Conservation (phyloP, 495 filamentous ascomycete species). For the Penicillium silybi region DNA sequence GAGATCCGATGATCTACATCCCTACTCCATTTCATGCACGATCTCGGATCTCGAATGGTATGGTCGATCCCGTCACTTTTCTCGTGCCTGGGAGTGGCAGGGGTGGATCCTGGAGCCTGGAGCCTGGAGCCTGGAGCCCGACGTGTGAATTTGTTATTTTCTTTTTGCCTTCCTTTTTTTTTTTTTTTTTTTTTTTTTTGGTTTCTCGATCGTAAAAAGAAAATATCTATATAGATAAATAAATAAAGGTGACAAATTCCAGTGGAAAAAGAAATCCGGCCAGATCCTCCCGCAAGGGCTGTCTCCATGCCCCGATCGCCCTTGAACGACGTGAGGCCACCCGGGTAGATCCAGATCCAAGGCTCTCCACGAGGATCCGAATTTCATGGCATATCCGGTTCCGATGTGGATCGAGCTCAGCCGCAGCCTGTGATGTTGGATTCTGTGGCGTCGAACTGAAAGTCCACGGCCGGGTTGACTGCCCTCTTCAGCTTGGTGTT, state of each 20-base stretch:
- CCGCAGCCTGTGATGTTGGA: not conserved
- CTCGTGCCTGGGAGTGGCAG: not conserved
- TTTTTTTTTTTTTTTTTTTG: not conserved
- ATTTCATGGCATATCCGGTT: constrained; percentile 3
- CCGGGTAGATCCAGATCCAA: constrained; percentile 8
- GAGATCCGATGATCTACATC: constrained; percentile 33
- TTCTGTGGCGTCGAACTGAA: not conserved
- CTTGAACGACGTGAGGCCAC: constrained; percentile 13
- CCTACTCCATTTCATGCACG: constrained; percentile 28
- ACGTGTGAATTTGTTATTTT: no score
- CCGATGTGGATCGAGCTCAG: constrained; percentile 1
- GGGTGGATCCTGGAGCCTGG: not conserved
- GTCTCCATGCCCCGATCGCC: constrained; percentile 1
- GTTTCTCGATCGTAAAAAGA: not conserved
- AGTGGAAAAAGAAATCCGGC: not conserved
- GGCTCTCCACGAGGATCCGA: constrained; percentile 9
- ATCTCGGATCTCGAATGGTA: constrained; percentile 18
- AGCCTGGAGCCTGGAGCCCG: no score
- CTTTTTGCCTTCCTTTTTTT: no score
- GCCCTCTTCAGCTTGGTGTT: not conserved
- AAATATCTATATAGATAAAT: not conserved
- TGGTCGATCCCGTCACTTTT: constrained; percentile 12
- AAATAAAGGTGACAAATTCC: not conserved
- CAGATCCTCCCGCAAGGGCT: not conserved
- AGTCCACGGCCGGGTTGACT: constrained; percentile 8